Conservation (phyloP, 345 rosid species). For the Aegle marmelos region DNA sequence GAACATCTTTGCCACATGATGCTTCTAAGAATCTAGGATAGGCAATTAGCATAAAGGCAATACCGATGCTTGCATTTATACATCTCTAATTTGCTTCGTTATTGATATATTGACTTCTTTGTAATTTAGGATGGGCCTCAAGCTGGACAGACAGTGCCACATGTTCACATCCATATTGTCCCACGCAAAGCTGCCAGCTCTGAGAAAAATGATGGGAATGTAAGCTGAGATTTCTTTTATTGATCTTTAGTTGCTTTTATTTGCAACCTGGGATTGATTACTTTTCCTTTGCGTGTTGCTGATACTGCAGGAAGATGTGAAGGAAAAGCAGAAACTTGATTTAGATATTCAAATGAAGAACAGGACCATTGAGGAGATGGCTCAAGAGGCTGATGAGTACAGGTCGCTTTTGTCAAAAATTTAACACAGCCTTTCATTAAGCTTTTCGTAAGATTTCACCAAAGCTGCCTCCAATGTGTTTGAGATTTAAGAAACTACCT, state of each 20-base stretch:
- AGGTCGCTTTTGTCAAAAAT: slow-evolving; percentile 33
- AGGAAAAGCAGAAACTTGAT: slow-evolving; percentile 74
- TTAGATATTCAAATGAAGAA: slow-evolving; percentile 76
- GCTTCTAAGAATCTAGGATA: too few species aligned
- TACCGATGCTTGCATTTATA: too few species aligned
- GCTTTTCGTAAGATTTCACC: neutral
- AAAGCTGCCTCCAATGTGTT: neutral
- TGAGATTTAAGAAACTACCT: neutral
- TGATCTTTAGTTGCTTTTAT: neutral
- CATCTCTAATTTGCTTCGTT: neutral
- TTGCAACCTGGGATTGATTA: neutral
- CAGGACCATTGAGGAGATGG: slow-evolving; percentile 72
- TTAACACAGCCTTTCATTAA: neutral
- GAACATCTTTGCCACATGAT: neutral
- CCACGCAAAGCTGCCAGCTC: slow-evolving; percentile 83
- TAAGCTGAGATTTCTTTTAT: slow-evolving; percentile 30
- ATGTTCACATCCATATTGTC: slow-evolving; percentile 87
- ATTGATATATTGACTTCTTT: neutral
- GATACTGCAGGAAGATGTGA: slow-evolving; percentile 50
- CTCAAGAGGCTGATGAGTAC: slow-evolving; percentile 67
- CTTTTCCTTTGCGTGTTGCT: slow-evolving; percentile 9
- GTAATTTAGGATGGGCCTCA: slow-evolving; percentile 75
- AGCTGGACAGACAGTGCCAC: slow-evolving; percentile 89
- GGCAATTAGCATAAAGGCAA: too few species aligned
- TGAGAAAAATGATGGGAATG: slow-evolving; percentile 86